Base-by-base conservation (phyloP, 306 rosid species). In the Vigna angularis region DNA sequence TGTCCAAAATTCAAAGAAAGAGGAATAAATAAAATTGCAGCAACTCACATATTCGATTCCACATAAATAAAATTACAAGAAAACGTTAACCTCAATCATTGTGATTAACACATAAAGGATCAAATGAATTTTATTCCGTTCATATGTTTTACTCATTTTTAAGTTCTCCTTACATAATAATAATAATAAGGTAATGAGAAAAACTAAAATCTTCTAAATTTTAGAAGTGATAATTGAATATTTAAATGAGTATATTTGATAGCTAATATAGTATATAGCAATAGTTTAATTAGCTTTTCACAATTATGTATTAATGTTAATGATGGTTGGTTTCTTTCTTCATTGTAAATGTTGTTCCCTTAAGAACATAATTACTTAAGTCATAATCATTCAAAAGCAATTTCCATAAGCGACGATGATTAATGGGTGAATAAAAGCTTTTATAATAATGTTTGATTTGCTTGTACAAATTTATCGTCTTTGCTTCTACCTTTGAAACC, bases 311-410 rank as follows among this genome's bases (percentile, higher is more conserved):
- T 18, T 63, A 69, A 17, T 30, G 44, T 49, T 49, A 48, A 18
- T 75, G 16, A 63, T 63, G 52, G 56, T 62, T 7, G 38, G 16
- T 49, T 63, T 64, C 13, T 18, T 49, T 18, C 64, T 2, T 34
- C 3, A 1, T 45, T 42, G 58, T 28, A 44, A 74, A 59, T 58
- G 14, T 59, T 45, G 28, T 68, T 59, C 42, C 28, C 28, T 59
- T 6, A n/a, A 61, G 17, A 64, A 50, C 73, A 47, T 50, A 24
- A 76, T 65, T 15, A 66, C 66, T 51, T 65, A 28, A 52, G 44
- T 34, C 53, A n/a, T 47, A 69, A 78, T 69, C 70, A 38, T 47
- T 32, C 20, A 15, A 59, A 34, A 47, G 52, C 18, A 75, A 36
- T 72, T 53, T 56, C 42, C 44, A 8, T 36, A 36, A 36, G 42